A percentile compares a stretch with the other conserved stretches of the same genome.
phyloP scores from a whole-genome alignment of 1,284 basidiomycete genomes.

The Golubevia sp. region DNA sequence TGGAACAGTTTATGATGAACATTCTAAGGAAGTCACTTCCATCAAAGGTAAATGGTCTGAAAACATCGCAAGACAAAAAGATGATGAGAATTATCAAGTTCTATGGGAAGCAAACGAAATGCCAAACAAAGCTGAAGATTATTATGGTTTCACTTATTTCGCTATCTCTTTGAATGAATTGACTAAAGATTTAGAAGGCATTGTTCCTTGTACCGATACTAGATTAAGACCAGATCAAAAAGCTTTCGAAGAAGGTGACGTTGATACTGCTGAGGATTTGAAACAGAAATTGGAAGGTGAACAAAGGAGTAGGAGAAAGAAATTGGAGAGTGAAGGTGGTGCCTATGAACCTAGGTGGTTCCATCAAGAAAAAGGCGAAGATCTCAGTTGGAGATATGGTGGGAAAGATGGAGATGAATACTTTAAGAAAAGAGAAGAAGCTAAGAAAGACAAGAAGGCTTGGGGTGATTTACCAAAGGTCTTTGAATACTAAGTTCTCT shows the following conservation, averaged over 20 bases:
- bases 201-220: slow-evolving; percentile 81
- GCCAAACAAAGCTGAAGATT: slow-evolving; percentile 42
- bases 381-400: slow-evolving; percentile 45
- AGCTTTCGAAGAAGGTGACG: slow-evolving; percentile 79
- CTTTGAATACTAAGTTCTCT: slow-evolving; percentile 3
- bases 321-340: slow-evolving; percentile 59
- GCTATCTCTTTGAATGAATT: slow-evolving; percentile 58
- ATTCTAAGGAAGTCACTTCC: slow-evolving; percentile 25
- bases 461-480: slow-evolving; percentile 5
- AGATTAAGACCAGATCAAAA: slow-evolving; percentile 82
- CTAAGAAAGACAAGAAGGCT: not conserved
- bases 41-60: slow-evolving; percentile 56
- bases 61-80: slow-evolving; percentile 31
- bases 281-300: slow-evolving; percentile 75
- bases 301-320: slow-evolving; percentile 62
- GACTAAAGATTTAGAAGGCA: slow-evolving; percentile 68
- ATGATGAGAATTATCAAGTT: slow-evolving; percentile 49
- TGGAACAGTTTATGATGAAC: slow-evolving; percentile 48
- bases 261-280: slow-evolving; percentile 76
- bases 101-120: slow-evolving; percentile 55
- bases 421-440: not conserved
- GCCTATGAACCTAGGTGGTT: slow-evolving; percentile 43
- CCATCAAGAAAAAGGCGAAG: slow-evolving; percentile 29
- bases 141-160: slow-evolving; percentile 61
- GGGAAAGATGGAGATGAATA: slow-evolving; percentile 29